Evolutionary conservation across 2,329 filamentous ascomycete species (phyloP), one percentile per base, ranked within the genome.

Genomic region (Colletotrichum somersetense): DNA sequence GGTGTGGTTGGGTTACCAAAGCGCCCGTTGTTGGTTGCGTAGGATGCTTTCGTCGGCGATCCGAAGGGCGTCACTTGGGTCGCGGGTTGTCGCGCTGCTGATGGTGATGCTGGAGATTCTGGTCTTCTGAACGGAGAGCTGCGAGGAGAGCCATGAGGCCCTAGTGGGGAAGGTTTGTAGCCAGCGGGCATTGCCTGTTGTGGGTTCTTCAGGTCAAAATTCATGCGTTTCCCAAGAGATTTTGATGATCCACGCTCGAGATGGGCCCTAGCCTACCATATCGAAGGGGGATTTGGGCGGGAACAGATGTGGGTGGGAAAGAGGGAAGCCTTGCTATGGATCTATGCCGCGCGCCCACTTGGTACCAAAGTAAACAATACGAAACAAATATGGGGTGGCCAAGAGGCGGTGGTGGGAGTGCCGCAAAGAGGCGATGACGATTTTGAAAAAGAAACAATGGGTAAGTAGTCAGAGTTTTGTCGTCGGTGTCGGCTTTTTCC

Each of bases 91-190:
- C 91, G 88, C 68, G 93, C 81, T 35, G 88, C 83, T 44, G 89
- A 92, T 3, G 92, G 91, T 12, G 92, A 93, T 33, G 88, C 86
- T 26, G 90, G 88, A 26, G 89, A 90, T 75, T 89, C 89, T 65
- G 89, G 85, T 75, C 89, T 83, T 71, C 89, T 87, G 78, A 92
- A 92, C 16, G 90, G 90, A 62, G 90, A 92, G 77, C 84, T 88
- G 79, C 93, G 89, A 76, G 89, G 88, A 58, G 92, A 91, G 75
- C 91, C 91, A 82, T 92, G 93, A 23, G 69, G 69, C 72, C 91
- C 91, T 73, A 93, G 83, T 66, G 91, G 91, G 33, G 91, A 93
- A 18, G 91, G 91, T 80, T 93, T 93, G 81, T 92, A 93, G 69
- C 88, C 84, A 62, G 85, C 79, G 69, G 83, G 86, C 80, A 85